Evolutionary conservation across 352 stramenopile species (phyloP), one percentile per base, ranked within the genome.

Genomic region (Peronosclerospora sorghi): DNA sequence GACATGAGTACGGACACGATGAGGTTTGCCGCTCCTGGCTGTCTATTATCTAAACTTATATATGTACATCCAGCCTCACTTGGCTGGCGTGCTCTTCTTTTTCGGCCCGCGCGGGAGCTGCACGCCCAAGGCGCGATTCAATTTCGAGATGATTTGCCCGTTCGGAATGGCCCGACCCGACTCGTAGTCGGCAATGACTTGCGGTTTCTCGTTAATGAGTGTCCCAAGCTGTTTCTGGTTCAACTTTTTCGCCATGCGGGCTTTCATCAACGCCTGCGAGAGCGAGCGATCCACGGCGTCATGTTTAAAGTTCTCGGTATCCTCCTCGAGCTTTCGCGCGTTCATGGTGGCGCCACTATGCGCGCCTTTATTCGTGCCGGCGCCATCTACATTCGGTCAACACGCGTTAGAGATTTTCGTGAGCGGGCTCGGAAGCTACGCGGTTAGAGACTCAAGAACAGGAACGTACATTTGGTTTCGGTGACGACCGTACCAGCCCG

Each of bases 211-310:
- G 59, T 96, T 96, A 49, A 97, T 95, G 35, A 73, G 59, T 8
- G 94, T 98, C 7, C 89, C 96, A 32, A 99, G 71, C 48, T 97
- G 81, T 62, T 98, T 98, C 77, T 99, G 96, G 17, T 94, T 97
- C 86, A 98, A 95, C 71, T 98, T 98, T 69, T 98, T 98, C 12
- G 86, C 94, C 46, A 79, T 92, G 12, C 96, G 88, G 15, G 94
- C 96, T 65, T 98, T 94, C 68, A 94, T 86, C 18, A 98, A 86
- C 12, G 92, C 86, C 65, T 98, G 75, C 32, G 81, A 87, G 15
- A 96, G 59, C 24, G 65, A 88, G 46, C 76, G 77, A 59, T 95
- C 82, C 35, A 94, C 83, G 1, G 66, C 71, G 17, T 86, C 73
- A 42, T 83, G 80, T 61, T 94, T 94, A 51, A 95, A 95, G 45